Conservation (phyloP, 805 yeast species). For the Pichia paraexigua region DNA sequence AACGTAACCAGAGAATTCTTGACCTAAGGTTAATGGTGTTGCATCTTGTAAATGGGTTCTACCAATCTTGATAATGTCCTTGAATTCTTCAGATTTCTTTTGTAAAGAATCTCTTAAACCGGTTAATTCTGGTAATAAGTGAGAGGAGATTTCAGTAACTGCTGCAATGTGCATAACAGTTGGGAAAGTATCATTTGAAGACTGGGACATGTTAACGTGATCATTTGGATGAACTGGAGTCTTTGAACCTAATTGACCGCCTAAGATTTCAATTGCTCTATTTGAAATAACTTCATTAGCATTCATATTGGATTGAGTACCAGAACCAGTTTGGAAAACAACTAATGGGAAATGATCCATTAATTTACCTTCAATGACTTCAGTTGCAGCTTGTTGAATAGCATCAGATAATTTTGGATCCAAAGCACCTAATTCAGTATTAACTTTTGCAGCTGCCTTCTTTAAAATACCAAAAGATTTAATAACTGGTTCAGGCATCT, state of each 20-base stretch:
- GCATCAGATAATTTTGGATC: constrained; percentile 80
- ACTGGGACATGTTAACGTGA: constrained; percentile 96
- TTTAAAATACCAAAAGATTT: constrained; percentile 89
- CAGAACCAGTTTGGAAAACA: constrained; percentile 98
- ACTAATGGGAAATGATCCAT: constrained; percentile 95
- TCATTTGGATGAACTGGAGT: constrained; percentile 96
- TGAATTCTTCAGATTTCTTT: constrained; percentile 74
- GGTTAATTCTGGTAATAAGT: constrained; percentile 73
- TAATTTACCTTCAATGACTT: constrained; percentile 87
- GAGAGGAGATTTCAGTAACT: constrained; percentile 72
- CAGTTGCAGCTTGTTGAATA: constrained; percentile 90
- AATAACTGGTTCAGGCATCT: constrained; percentile 85
- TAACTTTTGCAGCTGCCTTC: constrained; percentile 91
- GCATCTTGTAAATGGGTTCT: constrained; percentile 99
- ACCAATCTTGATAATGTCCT: constrained; percentile 91
- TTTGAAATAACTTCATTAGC: constrained; percentile 98
- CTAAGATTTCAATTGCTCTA: constrained; percentile 94
- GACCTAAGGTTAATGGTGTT: constrained; percentile 95
- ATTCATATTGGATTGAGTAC: constrained; percentile 98
- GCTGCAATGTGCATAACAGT: constrained; percentile 99
- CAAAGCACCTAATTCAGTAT: constrained; percentile 69
- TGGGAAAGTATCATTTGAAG: constrained; percentile 99
- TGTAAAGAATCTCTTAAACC: constrained; percentile 72
- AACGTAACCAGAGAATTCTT: constrained; percentile 95
- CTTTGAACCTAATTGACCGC: constrained; percentile 89